Evolutionary conservation across 139 green algal genomes (phyloP), one percentile per base, ranked within the genome.

Genomic region (Nannochloris sp.): DNA sequence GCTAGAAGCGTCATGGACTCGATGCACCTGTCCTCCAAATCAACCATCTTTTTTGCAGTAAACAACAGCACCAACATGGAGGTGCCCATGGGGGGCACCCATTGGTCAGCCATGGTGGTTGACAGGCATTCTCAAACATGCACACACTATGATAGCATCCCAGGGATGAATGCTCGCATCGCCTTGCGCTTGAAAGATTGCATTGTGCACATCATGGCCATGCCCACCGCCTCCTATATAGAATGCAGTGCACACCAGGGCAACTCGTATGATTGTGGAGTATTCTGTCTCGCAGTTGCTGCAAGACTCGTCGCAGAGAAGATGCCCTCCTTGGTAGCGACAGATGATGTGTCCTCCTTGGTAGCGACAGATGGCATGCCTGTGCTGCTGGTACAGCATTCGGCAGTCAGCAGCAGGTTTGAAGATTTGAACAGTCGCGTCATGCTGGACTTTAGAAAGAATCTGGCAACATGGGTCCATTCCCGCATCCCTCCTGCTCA

Each of bases 231-330:
- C 11, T 44, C 17, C 9, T 20, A 25, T 5, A 58, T 17, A 14
- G 50, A 75, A 31, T 33, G 29, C 5, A 13, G 28, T 13, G 81
- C 81, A 8, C 56, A 77, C 48, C 85, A 92, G 59, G 31, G 37
- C 1, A 91, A 93, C 58, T 49, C 65, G 10, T 71, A 85, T 44
- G 86, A 93, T 58, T 92, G 85, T 58, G 85, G 85, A 0, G 16
- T 86, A 58, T 82, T 84, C 45, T 57, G 89, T 16, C 43, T 92
- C n/a, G 81, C 75, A 4, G 6, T 79, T 17, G 75, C 84, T 2
- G 20, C 65, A 2, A 65, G 68, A 14, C 45, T 40, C 5, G 8
- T 40, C 9, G 9, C 33, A 40, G 33, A 40, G 33, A 40, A 13
- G 8, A 40, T 40, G 8, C 33, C 33, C 20, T 23, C 20, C 20